Base-by-base conservation (phyloP, 129 eudicot genomes). In the Flaveria trinervia region DNA sequence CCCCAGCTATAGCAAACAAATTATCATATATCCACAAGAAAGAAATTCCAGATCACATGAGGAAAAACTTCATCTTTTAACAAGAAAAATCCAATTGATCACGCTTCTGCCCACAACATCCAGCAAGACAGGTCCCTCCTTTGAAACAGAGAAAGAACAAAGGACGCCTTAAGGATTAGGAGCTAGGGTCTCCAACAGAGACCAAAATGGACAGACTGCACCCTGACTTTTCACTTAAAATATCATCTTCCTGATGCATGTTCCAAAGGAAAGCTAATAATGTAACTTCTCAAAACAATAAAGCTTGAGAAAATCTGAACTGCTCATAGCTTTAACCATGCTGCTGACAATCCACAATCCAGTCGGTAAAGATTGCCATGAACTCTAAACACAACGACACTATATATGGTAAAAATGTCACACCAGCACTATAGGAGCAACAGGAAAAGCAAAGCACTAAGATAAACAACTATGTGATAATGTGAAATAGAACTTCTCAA, bases 301-400 rank as follows among this genome's bases (percentile, higher is more conserved):
- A 61, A 77, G 77, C 76, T 81, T 65, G 68, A 17, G 61, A 83
- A 66, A 52, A 65, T 80, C 62, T 77, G 81, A 82, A 76, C 65
- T 54, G 79, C 69, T 75, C 74, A 76, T 74, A 65, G 83, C 72
- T 82, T 79, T 82, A 70, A 88, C 86, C 72, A 88, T 65, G 88
- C 87, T 66, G 81, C 84, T 51, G 85, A 85, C 77, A 79, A 83
- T 84, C 91, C 83, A 83, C 97, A 83, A 72, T 87, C 84, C 86
- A 65, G 81, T 82, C 83, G 77, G 87, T 74, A 56, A 84, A 86
- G 76, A 77, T 88, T 73, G 60, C 85, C 89, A 73, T 74, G 77
- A 83, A 71, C 83, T 75, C 90, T 88, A 85, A 77, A 79, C 79
- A 83, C 33, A 85, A 61, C 69, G 75, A 84, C 74, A 82, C 73